Evolutionary conservation across 306 rosid genomes (phyloP).

Genomic region (Dryas alaskensis): DNA sequence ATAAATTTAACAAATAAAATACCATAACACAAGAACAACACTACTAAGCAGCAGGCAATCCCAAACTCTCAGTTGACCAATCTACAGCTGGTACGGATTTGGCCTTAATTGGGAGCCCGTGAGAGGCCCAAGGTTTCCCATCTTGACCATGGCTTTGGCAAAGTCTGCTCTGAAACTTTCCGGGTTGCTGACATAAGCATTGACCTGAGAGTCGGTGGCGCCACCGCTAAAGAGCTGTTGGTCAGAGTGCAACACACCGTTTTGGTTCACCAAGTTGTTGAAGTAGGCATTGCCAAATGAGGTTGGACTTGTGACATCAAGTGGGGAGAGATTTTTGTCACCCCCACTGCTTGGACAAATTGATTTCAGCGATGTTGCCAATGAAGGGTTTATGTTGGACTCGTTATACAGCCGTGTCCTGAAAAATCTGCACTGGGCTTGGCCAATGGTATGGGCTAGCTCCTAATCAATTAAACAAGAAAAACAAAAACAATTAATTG

Average conservation of each 20-base stretch:
- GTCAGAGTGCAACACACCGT: conserved; percentile 61
- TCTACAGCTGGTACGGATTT: conserved; percentile 49
- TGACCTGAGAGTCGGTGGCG: conserved; percentile 50
- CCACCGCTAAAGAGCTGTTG: conserved; percentile 54
- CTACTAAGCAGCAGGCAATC: no score
- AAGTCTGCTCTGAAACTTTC: conserved; percentile 44
- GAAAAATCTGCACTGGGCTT: conserved; percentile 41
- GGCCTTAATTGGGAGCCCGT: conserved; percentile 60
- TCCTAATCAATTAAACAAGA: conserved; percentile 28
- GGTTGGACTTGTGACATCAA: conserved; percentile 40
- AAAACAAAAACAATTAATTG: background rate
- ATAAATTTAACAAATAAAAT: no score
- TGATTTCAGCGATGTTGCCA: conserved; percentile 35
- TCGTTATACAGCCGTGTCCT: conserved; percentile 54
- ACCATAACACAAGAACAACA: no score
- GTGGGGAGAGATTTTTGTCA: conserved; percentile 40
- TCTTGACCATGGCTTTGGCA: conserved; percentile 55
- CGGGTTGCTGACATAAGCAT: conserved; percentile 28
- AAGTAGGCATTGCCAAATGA: conserved; percentile 56
- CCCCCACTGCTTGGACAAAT: conserved; percentile 55
- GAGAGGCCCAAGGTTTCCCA: conserved; percentile 62
- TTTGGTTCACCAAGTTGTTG: conserved; percentile 41
- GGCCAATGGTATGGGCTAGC: conserved; percentile 52
- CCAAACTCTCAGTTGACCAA: conserved; percentile 34
- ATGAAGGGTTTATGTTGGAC: conserved; percentile 50